Evolutionary conservation across 2,329 filamentous ascomycete genomes (phyloP), one percentile per base, ranked within the genome.

Genomic region (Penicillium sp.): DNA sequence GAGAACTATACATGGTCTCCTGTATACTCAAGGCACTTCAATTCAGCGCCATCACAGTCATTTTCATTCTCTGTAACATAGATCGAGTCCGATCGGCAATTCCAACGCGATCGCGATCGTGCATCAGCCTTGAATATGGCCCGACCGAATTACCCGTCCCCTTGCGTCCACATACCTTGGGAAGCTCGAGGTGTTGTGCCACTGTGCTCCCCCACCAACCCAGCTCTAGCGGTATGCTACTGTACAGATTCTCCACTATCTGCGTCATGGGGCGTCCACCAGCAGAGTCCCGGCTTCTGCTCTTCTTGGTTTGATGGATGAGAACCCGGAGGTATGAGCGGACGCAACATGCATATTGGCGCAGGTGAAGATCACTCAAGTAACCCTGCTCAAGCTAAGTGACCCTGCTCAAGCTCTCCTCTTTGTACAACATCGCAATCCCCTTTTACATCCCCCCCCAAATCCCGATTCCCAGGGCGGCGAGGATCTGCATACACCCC

Each of bases 81-180:
- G 56, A 61, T 62, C 61, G 49, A 63, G 42, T 55, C 44, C 50
- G 59, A 65, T 63, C 58, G 50, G 55, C 58, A 55, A 55, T 49
- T 55, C 47, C 47, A 47, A 52, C 42, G 29, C 24, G 47, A 56
- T 60, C 54, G 55, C 50, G 61, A 65, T 63, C 57, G 52, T 54
- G 58, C 60, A 50, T 49, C 55, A 62, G 39, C 57, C 60, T 62
- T 26, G 22, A 57, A 60, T 54, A 54, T 55, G 45, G 57, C 49
- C 56, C 48, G 47, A 42, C 39, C 58, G 45, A 61, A 57, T 58
- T 55, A 43, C 52, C 26, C 45, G 24, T 64, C 60, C 62, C 64
- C 64, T 65, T 66, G 62, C 64, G 65, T 59, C 49, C 53, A 54
- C 59, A 66, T 63, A 59, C 60, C 57, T 52, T 35, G 50, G 31